Base-by-base conservation (phyloP, 768 basidiomycete species). In the Tylopilus sp. region DNA sequence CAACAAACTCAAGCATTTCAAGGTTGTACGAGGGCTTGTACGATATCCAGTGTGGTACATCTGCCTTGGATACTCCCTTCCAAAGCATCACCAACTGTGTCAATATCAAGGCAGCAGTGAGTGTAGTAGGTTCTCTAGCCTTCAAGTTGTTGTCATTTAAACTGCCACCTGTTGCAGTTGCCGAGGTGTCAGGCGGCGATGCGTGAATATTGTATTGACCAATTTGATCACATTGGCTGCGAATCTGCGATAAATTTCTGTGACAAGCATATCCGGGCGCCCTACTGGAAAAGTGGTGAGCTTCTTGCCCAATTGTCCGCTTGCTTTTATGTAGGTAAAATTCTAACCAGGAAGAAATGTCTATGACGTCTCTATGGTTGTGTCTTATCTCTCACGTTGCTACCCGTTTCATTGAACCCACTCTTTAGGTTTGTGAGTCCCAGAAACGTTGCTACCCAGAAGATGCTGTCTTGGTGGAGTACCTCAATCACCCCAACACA, bases 211-310 rank as follows among this genome's bases (percentile, higher is more conserved):
- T 92, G 89, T 55, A 74, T 89, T 26, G 78, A 88, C 49, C 53
- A 52, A 15, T 84, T 84, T 56, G 88, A 93, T 64, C 67, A 73
- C 20, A 81, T 86, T 33, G 73, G 79, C 52, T 92, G 90, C 59
- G 70, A 68, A n/a, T 84, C 83, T 12, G 85, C 88, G 2, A 73
- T 81, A 44, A 66, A 56, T 10, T 90, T 89, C 65, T 93, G 91
- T 65, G 74, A 80, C 45, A 67, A 62, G 20, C 74, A 81, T 54
- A 64, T 91, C 12, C 78, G 74, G 30, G 69, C 56, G 4, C 69
- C 73, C 2, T 77, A 75, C 63, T 62, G 63, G 57, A 44, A 58
- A 41, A 70, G 71, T 51, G 66, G 73, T 77, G 28, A 68, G 67
- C 6, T 6, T 25, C 59, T 38, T 40, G 1, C 35, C 38, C 15